phyloP scores from a whole-genome alignment of 2,329 filamentous ascomycete species.

The Ophiostoma montium region DNA sequence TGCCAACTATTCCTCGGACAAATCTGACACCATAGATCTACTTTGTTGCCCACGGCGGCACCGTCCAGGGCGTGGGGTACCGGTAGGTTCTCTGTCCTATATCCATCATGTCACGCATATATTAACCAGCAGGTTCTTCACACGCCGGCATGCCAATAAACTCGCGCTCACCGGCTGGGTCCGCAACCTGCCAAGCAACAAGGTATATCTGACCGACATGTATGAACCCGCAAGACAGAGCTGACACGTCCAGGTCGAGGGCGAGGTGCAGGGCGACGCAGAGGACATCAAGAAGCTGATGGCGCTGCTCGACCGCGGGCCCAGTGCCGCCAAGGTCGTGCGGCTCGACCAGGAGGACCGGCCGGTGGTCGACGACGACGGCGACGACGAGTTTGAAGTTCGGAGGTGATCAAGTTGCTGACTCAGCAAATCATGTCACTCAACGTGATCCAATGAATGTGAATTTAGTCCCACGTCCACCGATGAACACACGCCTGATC shows the following conservation, averaged over 20 bases:
- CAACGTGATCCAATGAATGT: no score
- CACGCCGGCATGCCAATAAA: conserved; percentile 35
- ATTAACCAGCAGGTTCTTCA: conserved; percentile 33
- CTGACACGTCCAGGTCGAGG: conserved; percentile 52
- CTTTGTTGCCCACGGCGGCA: conserved; percentile 49
- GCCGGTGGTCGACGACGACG: conserved; percentile 47
- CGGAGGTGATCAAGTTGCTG: no score
- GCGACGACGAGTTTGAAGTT: conserved; percentile 53
- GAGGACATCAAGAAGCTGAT: conserved; percentile 54
- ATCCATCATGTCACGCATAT: no score
- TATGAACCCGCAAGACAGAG: no score
- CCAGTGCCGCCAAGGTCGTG: conserved; percentile 55
- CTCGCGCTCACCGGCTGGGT: conserved; percentile 47
- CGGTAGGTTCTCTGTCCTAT: conserved; percentile 23
- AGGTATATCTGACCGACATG: conserved; percentile 23
- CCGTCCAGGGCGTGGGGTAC: conserved; percentile 52
- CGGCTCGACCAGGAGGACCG: conserved; percentile 58
- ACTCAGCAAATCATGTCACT: no score
- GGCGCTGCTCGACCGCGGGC: conserved; percentile 61
- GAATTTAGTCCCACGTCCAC: no score
- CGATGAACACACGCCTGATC: no score
- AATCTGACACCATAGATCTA: conserved; percentile 31
- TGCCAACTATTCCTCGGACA: background rate
- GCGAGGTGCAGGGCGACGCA: conserved; percentile 69
- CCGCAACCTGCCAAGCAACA: conserved; percentile 41